phyloP scores from a whole-genome alignment of 768 basidiomycete species.

The Tulasnella calospora region DNA sequence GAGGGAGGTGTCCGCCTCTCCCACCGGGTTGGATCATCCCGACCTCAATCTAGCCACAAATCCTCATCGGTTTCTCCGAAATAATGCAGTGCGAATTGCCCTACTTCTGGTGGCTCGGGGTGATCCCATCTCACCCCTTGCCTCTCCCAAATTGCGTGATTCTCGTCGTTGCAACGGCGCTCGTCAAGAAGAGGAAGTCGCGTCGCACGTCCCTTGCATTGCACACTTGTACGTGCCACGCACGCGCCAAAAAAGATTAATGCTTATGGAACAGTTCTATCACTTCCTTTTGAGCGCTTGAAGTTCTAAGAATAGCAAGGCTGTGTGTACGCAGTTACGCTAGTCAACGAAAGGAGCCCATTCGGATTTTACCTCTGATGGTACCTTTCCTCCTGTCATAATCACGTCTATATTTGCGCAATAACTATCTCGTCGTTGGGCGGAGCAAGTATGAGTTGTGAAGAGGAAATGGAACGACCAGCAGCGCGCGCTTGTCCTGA shows the following conservation, averaged over 20 bases:
- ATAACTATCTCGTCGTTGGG: too few relatives aligned
- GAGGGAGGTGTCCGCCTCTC: too few relatives aligned
- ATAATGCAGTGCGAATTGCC: background rate
- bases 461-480: too few relatives aligned
- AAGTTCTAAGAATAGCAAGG: background rate
- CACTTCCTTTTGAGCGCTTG: background rate
- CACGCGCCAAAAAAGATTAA: background rate
- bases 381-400: too few relatives aligned
- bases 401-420: too few relatives aligned
- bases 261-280: background rate
- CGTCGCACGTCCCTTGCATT: background rate
- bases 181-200: background rate
- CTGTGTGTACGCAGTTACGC: background rate
- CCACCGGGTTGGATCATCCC: background rate
- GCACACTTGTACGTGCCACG: background rate
- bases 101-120: background rate
- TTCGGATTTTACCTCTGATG: background rate
- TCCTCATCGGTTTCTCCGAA: background rate
- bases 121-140: background rate
- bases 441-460: too few relatives aligned
- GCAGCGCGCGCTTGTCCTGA: background rate
- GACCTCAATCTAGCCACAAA: background rate
- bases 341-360: background rate
- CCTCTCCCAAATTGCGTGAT: background rate
- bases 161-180: too few relatives aligned